Evolutionary conservation across 805 yeast species (phyloP).

Genomic region (Ogataea nitratoaversa): DNA sequence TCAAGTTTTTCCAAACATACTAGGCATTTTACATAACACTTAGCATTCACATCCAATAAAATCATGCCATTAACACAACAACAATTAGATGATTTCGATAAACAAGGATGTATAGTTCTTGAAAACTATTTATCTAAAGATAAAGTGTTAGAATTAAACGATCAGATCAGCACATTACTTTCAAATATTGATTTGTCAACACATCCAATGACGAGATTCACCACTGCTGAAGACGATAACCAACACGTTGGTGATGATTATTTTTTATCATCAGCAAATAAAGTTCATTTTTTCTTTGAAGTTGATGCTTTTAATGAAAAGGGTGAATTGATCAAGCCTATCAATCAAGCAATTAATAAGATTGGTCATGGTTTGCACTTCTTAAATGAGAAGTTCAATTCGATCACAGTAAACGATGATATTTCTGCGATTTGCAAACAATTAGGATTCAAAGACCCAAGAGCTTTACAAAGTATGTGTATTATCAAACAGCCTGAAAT

Average conservation of each 20-base stretch:
- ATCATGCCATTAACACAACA: slow-evolving; percentile 38
- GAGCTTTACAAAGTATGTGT: slow-evolving; percentile 74
- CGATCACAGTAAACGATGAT: slow-evolving; percentile 47
- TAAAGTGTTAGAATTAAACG: slow-evolving; percentile 38
- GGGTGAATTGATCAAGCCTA: slow-evolving; percentile 50
- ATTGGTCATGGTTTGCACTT: slow-evolving; percentile 76
- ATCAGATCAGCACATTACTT: slow-evolving; percentile 42
- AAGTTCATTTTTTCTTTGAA: slow-evolving; percentile 66
- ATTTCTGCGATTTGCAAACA: slow-evolving; percentile 48
- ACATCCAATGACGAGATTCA: slow-evolving; percentile 71
- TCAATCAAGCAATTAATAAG: slow-evolving; percentile 62
- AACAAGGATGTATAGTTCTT: slow-evolving; percentile 60
- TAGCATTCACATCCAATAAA: too few species aligned
- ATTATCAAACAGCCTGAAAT: slow-evolving; percentile 75
- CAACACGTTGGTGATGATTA: slow-evolving; percentile 72
- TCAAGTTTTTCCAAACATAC: too few species aligned
- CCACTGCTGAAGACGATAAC: slow-evolving; percentile 45
- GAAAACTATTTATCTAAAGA: slow-evolving; percentile 46
- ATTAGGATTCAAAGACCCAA: slow-evolving; percentile 56
- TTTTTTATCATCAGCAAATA: slow-evolving; percentile 65
- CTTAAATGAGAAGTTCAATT: slow-evolving; percentile 43
- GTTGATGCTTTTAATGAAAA: slow-evolving; percentile 56
- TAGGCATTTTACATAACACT: too few species aligned
- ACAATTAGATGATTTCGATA: slow-evolving; percentile 47
- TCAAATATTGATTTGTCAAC: slow-evolving; percentile 43